Conservation (phyloP, 805 yeast species). For the Teunomyces stri region DNA sequence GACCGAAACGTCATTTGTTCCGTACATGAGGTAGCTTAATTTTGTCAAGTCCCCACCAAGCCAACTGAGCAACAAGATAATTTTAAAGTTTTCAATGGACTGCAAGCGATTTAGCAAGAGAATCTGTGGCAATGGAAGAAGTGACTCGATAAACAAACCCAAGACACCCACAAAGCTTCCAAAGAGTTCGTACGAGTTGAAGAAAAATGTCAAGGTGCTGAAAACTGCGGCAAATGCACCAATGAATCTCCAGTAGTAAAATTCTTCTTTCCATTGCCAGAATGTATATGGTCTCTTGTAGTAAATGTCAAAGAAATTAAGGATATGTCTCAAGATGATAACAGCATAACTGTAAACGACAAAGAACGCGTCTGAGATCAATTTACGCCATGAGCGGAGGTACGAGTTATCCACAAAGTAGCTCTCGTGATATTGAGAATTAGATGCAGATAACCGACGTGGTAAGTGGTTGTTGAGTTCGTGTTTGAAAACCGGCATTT, state of each 20-base stretch:
- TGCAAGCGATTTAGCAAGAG: slow-evolving; percentile 63
- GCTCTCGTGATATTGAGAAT: slow-evolving; percentile 15
- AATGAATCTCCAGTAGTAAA: slow-evolving; percentile 62
- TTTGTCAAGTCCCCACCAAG: slow-evolving; percentile 84
- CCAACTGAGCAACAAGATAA: slow-evolving; percentile 78
- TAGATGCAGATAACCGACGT: slow-evolving; percentile 12
- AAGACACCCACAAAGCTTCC: slow-evolving; percentile 55
- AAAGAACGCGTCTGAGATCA: slow-evolving; percentile 8
- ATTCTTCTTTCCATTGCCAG: slow-evolving; percentile 82
- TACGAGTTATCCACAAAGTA: slow-evolving; percentile 9
- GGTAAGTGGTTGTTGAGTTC: slow-evolving; percentile 20
- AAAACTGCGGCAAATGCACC: slow-evolving; percentile 42
- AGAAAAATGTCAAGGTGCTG: slow-evolving; percentile 38
- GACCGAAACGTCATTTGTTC: slow-evolving; percentile 65
- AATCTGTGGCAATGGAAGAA: slow-evolving; percentile 75
- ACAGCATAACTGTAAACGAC: slow-evolving; percentile 9
- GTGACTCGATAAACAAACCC: slow-evolving; percentile 70
- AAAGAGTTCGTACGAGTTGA: slow-evolving; percentile 36
- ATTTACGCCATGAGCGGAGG: neutral
- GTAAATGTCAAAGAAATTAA: slow-evolving; percentile 69
- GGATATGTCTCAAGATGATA: slow-evolving; percentile 23
- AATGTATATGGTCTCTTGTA: slow-evolving; percentile 63
- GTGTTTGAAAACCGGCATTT: slow-evolving; percentile 26
- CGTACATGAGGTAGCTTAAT: slow-evolving; percentile 69
- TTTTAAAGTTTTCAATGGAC: slow-evolving; percentile 75